phyloP scores from a whole-genome alignment of 2,329 filamentous ascomycete genomes.

The Cercospora sp. region DNA sequence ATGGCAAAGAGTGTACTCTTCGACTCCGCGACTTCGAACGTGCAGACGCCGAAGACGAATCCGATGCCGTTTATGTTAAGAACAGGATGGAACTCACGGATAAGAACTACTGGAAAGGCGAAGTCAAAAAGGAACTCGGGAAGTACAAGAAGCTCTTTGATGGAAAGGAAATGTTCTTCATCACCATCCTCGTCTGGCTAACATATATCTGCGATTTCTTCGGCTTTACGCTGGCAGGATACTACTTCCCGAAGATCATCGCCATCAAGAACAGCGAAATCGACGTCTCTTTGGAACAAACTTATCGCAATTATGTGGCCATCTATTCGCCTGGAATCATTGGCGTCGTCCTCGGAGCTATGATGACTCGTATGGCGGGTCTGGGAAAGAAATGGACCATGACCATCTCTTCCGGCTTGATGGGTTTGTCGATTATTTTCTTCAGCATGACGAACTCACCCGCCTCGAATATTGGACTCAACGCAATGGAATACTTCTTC shows the following conservation, averaged over 20 bases:
- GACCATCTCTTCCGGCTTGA: conserved; percentile 46
- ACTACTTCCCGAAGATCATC: conserved; percentile 53
- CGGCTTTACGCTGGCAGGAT: conserved; percentile 52
- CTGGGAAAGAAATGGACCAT: conserved; percentile 51
- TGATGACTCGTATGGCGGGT: conserved; percentile 50
- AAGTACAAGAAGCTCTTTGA: conserved; percentile 51
- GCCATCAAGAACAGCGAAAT: conserved; percentile 53
- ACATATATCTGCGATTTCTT: conserved; percentile 55
- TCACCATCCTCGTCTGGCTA: conserved; percentile 53
- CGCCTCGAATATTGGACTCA: conserved; percentile 51
- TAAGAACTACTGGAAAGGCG: conserved; percentile 29
- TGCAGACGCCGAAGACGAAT: conserved; percentile 27
- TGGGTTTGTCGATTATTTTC: conserved; percentile 49
- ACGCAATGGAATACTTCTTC: conserved; percentile 56
- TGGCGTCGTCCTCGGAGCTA: conserved; percentile 52
- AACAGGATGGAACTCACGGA: conserved; percentile 13
- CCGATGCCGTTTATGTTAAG: background rate
- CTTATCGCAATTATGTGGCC: conserved; percentile 56
- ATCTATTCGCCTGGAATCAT: conserved; percentile 56
- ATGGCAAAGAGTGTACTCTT: conserved; percentile 40
- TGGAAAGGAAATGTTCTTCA: conserved; percentile 43
- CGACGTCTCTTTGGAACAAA: conserved; percentile 47
- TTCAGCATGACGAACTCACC: conserved; percentile 49
- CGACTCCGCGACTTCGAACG: conserved; percentile 41
- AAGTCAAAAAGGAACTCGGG: conserved; percentile 43